These are phyloP conservation scores for Corniculantispora saksenae DNA, from an alignment of 2,329 filamentous ascomycete species.

Conservation along the genomic window DNA sequence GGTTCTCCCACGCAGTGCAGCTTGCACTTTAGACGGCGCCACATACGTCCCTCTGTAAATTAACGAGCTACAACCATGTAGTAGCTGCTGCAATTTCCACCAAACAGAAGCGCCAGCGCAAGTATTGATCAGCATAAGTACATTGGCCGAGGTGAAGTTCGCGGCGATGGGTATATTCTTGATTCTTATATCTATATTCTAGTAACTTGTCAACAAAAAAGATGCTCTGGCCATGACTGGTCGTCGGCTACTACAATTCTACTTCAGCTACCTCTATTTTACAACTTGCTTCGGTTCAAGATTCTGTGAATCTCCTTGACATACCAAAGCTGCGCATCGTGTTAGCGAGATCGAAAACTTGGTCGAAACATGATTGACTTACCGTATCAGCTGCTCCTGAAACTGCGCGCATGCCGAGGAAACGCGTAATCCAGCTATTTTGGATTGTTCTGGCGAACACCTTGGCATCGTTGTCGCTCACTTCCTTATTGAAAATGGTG, in stretches of 20 bases:
- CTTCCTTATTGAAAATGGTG: constrained; percentile 32
- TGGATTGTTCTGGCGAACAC: neutral
- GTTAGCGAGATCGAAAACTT: neutral
- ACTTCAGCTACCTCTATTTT: no score
- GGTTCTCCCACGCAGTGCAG: neutral
- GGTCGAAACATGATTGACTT: neutral
- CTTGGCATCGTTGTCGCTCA: constrained; percentile 1
- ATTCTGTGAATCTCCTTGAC: neutral
- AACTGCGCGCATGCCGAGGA: neutral
- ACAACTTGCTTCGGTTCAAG: neutral
- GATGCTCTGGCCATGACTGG: neutral
- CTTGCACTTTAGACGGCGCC: neutral
- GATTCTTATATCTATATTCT: no score
- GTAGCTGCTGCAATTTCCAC: neutral
- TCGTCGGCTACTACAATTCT: neutral
- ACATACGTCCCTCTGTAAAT: neutral
- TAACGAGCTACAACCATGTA: neutral
- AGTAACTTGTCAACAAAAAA: neutral
- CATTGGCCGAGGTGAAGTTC: no score
- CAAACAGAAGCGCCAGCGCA: no score
- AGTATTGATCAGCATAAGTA: no score
- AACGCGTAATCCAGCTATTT: neutral
- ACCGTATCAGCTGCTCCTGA: neutral
- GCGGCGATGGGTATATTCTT: no score
- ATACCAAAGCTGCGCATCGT: neutral